Conservation (phyloP, 176 grass and related monocot genomes). For the Elaeis guineensis region DNA sequence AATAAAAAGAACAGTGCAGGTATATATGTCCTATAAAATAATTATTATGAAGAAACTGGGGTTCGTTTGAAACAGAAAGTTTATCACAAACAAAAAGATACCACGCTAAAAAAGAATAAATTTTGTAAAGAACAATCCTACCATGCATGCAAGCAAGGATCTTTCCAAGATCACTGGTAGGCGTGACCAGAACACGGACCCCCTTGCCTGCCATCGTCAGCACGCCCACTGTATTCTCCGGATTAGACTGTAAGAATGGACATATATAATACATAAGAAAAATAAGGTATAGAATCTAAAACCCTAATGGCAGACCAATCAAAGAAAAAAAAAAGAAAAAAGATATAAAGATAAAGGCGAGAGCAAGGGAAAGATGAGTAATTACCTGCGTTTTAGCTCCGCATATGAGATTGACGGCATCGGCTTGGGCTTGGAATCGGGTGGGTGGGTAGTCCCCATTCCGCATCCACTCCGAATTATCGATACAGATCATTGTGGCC, state of each 20-base stretch:
- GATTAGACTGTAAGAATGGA: conserved; percentile 61
- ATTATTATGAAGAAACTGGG: too few species aligned
- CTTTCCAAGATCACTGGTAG: conserved; percentile 96
- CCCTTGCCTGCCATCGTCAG: conserved; percentile 99
- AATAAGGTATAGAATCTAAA: conserved; percentile 18
- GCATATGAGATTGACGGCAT: conserved; percentile 92
- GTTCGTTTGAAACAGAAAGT: too few species aligned
- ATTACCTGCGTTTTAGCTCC: conserved; percentile 92
- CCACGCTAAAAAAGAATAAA: not conserved
- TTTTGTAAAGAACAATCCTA: conserved; percentile 16
- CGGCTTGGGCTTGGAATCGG: conserved; percentile 88
- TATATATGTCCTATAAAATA: too few species aligned
- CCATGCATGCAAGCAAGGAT: conserved; percentile 99
- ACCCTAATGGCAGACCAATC: conserved; percentile 20
- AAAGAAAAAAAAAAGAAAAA: too few species aligned
- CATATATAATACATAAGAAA: conserved; percentile 6
- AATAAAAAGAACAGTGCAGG: too few species aligned
- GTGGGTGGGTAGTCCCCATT: conserved; percentile 88
- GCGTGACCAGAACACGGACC: conserved; percentile 89
- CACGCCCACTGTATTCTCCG: conserved; percentile 94
- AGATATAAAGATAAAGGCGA: not conserved
- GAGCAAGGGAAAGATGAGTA: not conserved
- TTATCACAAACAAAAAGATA: conserved; percentile 3
- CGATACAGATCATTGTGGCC: conserved; percentile 99
- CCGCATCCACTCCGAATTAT: conserved; percentile 99